A percentile compares a stretch with the other conserved stretches of the same genome.
phyloP scores from a whole-genome alignment of 2,329 filamentous ascomycete species.

The Aspergillus fumigatiaffinis region DNA sequence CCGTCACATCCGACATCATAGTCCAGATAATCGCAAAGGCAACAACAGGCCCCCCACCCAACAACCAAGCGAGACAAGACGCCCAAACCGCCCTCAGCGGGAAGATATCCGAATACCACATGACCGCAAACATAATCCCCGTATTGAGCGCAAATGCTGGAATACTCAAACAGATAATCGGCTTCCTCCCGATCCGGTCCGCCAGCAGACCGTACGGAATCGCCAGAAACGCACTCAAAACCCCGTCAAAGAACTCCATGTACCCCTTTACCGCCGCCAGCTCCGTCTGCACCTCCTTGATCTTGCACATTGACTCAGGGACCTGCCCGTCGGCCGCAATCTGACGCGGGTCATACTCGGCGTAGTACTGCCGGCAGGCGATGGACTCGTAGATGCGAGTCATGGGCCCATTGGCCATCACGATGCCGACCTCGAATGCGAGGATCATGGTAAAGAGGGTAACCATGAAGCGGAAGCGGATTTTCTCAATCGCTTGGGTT shows the following conservation, averaged over 20 bases:
- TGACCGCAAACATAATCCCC: slow-evolving; percentile 29
- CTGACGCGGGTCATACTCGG: slow-evolving; percentile 39
- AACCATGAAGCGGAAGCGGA: slow-evolving; percentile 37
- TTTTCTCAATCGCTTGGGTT: slow-evolving; percentile 16
- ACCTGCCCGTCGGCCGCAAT: slow-evolving; percentile 42
- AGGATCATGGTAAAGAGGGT: slow-evolving; percentile 42
- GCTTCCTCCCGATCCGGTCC: slow-evolving; percentile 46
- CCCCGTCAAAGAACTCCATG: slow-evolving; percentile 47
- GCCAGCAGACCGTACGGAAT: slow-evolving; percentile 49
- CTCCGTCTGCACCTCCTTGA: slow-evolving; percentile 46
- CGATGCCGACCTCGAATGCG: slow-evolving; percentile 43
- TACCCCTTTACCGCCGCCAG: slow-evolving; percentile 50
- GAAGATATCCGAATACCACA: slow-evolving; percentile 38
- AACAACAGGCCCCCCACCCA: slow-evolving; percentile 48
- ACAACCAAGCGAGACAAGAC: slow-evolving; percentile 42
- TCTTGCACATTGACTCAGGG: slow-evolving; percentile 48
- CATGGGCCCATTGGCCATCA: slow-evolving; percentile 43
- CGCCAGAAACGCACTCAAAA: slow-evolving; percentile 43
- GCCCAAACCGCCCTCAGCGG: slow-evolving; percentile 48
- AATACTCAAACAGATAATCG: slow-evolving; percentile 41
- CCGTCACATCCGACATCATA: slow-evolving; percentile 50
- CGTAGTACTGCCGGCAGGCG: slow-evolving; percentile 45
- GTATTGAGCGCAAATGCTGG: slow-evolving; percentile 38
- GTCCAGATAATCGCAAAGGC: slow-evolving; percentile 47
- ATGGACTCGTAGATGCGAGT: slow-evolving; percentile 50